Base-by-base conservation (phyloP, 2,329 filamentous ascomycete genomes). In the Xylariaceae sp. region DNA sequence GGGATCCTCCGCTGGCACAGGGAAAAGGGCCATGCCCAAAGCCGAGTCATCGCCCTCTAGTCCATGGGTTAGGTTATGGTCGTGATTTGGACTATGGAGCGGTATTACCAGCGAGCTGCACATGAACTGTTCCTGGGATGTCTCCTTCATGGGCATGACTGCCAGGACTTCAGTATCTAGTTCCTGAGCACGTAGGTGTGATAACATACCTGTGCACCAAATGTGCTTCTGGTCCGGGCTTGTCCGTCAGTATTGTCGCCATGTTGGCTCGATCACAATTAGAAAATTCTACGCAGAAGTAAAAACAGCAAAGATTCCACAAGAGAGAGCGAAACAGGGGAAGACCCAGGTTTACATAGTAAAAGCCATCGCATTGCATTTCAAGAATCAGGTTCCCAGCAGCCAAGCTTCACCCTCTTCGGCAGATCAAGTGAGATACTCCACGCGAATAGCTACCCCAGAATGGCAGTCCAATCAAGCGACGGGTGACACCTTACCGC, bases 21-120 rank as follows among this genome's bases (percentile, higher is more conserved):
- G 78, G 49, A 74, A 81, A 3, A 81, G 64, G 2, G 78, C 78
- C 55, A 81, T 77, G 17, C 78, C 78, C 44, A 77, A 76, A 1
- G 65, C 75, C 1, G 76, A 76, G 49, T 80, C 76, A 51, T 80
- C 76, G 34, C 76, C 77, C 62, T 79, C 76, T 66, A 42, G 19
- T 32, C 7, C 19, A 16, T 24, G 9, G 39, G 17, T 46, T 28
- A 34, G 26, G 38, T 29, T 4, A n/a, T 33, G 16, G 28, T 11
- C 9, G 3, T 29, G 19, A 3, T 38, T 34, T 34, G 9, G 8
- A 9, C 18, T 13, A 9, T 28, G 3, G 9, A 4, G 6, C 31
- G 24, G 24, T 39, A 26, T 52, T 13, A 60, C 60, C 60, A 18
- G 49, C 37, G 15, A 56, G 54, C 31, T 66, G 61, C 13, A 80